Evolutionary conservation across 306 rosid genomes (phyloP).

Genomic region (Rosa multiflora): DNA sequence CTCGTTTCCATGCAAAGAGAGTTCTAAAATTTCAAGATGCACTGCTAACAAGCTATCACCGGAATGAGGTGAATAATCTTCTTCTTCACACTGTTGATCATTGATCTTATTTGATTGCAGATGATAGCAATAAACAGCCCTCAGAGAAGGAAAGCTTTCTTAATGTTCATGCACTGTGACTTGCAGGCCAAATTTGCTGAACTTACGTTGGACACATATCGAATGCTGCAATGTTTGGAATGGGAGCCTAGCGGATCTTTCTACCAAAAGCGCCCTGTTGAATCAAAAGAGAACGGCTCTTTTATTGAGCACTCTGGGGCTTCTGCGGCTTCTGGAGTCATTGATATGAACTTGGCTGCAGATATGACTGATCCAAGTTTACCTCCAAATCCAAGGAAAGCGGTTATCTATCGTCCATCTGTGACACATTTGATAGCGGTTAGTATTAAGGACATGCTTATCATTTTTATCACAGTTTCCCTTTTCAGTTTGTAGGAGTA

Average conservation of each 20-base stretch:
- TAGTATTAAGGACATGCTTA: slow-evolving; percentile 37
- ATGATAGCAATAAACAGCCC: not conserved
- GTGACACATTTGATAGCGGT: slow-evolving; percentile 93
- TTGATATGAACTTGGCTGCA: slow-evolving; percentile 77
- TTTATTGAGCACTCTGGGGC: slow-evolving; percentile 77
- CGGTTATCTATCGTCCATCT: slow-evolving; percentile 82
- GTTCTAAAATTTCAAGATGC: slow-evolving; percentile 87
- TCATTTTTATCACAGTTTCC: not conserved
- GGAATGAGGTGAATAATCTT: slow-evolving; percentile 69
- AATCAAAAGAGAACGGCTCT: slow-evolving; percentile 63
- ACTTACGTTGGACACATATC: slow-evolving; percentile 79
- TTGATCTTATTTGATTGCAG: slow-evolving; percentile 15
- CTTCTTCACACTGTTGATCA: slow-evolving; percentile 10
- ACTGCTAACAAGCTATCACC: slow-evolving; percentile 80
- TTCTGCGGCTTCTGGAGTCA: slow-evolving; percentile 83
- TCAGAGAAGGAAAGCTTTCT: slow-evolving; percentile 20
- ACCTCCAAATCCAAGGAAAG: slow-evolving; percentile 93
- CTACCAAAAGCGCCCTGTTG: slow-evolving; percentile 61
- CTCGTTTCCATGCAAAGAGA: slow-evolving; percentile 95
- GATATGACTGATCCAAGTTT: slow-evolving; percentile 84
- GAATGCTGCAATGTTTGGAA: slow-evolving; percentile 96
- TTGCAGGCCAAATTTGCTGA: slow-evolving; percentile 96
- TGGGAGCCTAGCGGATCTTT: slow-evolving; percentile 92
- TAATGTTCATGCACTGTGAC: slow-evolving; percentile 30
- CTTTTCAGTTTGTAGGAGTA: not conserved